phyloP scores from a whole-genome alignment of 176 grass and related monocot genomes.

The Musa schizocarpa region DNA sequence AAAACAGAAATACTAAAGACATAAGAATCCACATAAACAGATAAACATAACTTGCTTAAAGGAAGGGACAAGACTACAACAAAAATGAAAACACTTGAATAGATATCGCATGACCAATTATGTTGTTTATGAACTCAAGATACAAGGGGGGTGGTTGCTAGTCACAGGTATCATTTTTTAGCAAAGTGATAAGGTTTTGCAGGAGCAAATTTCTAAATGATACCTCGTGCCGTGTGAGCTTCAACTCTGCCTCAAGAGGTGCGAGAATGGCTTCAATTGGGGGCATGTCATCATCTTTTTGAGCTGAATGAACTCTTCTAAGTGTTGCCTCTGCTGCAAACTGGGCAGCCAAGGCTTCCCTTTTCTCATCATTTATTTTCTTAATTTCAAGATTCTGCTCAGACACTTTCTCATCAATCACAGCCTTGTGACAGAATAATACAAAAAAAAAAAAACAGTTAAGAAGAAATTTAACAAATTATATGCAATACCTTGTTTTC shows the following conservation, averaged over 20 bases:
- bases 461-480: background rate
- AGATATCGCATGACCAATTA: no score
- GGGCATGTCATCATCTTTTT: slow-evolving; percentile 97
- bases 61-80: background rate
- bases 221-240: slow-evolving; percentile 78
- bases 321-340: slow-evolving; percentile 95
- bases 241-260: slow-evolving; percentile 88
- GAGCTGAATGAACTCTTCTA: slow-evolving; percentile 87
- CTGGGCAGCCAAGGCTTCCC: slow-evolving; percentile 74
- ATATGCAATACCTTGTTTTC: slow-evolving; percentile 48
- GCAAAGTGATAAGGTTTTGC: no score
- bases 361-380: slow-evolving; percentile 94
- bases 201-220: background rate
- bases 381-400: slow-evolving; percentile 89
- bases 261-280: slow-evolving; percentile 98
- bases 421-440: background rate
- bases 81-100: background rate
- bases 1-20: background rate
- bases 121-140: no score
- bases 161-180: background rate
- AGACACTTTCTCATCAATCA: background rate
- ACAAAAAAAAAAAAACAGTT: background rate
- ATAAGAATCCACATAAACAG: background rate
- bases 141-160: background rate
- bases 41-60: background rate